Base-by-base conservation (phyloP, 805 yeast genomes). In the Metschnikowia picachoensis region DNA sequence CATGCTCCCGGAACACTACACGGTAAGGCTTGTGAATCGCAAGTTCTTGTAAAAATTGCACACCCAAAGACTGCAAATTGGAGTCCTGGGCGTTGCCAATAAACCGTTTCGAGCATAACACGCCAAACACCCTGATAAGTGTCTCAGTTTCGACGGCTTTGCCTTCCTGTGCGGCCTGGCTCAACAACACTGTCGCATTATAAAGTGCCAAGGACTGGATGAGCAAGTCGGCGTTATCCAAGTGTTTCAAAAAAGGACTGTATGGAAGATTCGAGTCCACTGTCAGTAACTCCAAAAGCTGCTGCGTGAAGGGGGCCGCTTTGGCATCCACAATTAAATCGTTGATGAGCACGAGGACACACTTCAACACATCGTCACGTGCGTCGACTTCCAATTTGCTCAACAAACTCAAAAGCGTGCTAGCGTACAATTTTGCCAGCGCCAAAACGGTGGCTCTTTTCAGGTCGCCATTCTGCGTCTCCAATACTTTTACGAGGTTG, bases 341-440 rank as follows among this genome's bases (percentile, higher is more conserved):
- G 50, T 80, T 78, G 41, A 82, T 65, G 43, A 84, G 69, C 17
- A 82, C 85, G 41, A 84, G 72, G 27, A 82, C 70, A 60, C 79
- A 82, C 62, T 84, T 82, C 52, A 81, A 74, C 36, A 84, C 82
- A 47, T 84, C 91, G 56, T 78, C 84, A 44, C 86, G 74, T 3
- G 68, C 62, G 44, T 67, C 67, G 15, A 62, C 60, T 12, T 65
- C 62, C 55, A 68, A 62, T 55, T 77, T 78, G 49, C 73, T 65
- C 59, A 87, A 70, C 48, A 87, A 59, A 29, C 76, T 71, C 47
- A 80, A 67, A 28, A 83, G 62, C 30, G 84, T 76, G 32, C 70
- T 68, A 15, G 86, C 76, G 60, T 81, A 85, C 41, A 70, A 61
- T 25, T 75, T 77, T 32, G 77, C 64, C 47, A 79, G 73, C 30